Evolutionary conservation across 768 basidiomycete genomes (phyloP), one percentile per base, ranked within the genome.

Genomic region (Naganishia vaughanmartiniae): DNA sequence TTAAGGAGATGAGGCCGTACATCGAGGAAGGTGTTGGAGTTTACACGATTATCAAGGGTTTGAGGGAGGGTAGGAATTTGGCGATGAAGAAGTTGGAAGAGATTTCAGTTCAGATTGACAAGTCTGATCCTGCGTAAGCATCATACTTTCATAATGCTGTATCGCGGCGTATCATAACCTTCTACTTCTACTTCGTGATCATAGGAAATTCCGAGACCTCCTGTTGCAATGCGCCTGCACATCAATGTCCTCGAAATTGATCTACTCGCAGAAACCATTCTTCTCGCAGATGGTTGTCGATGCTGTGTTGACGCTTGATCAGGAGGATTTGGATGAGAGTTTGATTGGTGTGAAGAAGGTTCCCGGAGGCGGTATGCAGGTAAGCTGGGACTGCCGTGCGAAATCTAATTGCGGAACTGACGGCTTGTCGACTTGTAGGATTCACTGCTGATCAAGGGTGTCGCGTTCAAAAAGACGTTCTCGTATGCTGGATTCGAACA

Each of bases 201-300:
- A 30, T 26, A 98, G 95, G 74, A 87, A 87, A 75, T 96, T 98
- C 87, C 93, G 89, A 57, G 91, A 93, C 72, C 88, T 98, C 28
- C 87, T 98, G 39, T 85, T 96, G 75, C 94, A 96, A 84, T 96
- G 93, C 82, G 96, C 96, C 31, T 89, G 93, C 31, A 99, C 96
- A 3, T 95, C 96, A n/a, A 97, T 98, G 95, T 98, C 96, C 19
- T 98, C 95, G 72, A 99, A 98, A 82, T 87, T 98, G 72, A 97
- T 99, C 76, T 95, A 97, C 81, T 93, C 92, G 17, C 92, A 97
- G 83, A 98, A 96, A 78, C 96, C 95, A 0, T 98, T 98, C 84
- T 99, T 99, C 85, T 91, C 94, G 14, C 88, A 90, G 73, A 98
- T 99, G 94, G 96, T 96, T 60, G 96, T 99, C 56, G 93, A 98